These are phyloP conservation scores for Teunomyces atbi DNA, from an alignment of 805 yeast species.

Conservation along the genomic window DNA sequence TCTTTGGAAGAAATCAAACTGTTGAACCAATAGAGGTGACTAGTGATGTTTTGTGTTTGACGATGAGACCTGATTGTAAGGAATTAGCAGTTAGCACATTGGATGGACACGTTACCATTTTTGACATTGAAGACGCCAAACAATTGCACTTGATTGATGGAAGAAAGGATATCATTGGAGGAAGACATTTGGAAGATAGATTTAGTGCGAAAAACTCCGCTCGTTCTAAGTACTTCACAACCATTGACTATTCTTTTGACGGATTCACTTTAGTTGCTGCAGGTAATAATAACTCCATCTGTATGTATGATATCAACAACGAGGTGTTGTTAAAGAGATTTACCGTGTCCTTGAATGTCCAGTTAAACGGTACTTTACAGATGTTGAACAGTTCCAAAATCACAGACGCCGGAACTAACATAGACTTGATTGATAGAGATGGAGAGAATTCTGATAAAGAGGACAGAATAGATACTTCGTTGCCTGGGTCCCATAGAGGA, in stretches of 20 bases:
- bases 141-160: slow-evolving; percentile 86
- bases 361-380: slow-evolving; percentile 82
- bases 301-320: slow-evolving; percentile 85
- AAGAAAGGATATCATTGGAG: slow-evolving; percentile 79
- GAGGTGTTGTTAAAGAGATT: slow-evolving; percentile 83
- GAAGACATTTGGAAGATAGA: slow-evolving; percentile 79
- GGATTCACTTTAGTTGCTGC: slow-evolving; percentile 88
- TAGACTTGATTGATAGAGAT: slow-evolving; percentile 75
- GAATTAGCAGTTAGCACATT: slow-evolving; percentile 84
- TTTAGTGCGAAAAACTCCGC: slow-evolving; percentile 78
- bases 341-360: slow-evolving; percentile 85
- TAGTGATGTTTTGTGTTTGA: slow-evolving; percentile 78
- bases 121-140: slow-evolving; percentile 78
- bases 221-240: slow-evolving; percentile 79
- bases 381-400: slow-evolving; percentile 74
- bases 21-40: slow-evolving; percentile 88
- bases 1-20: slow-evolving; percentile 80
- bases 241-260: slow-evolving; percentile 83
- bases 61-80: slow-evolving; percentile 91
- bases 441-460: slow-evolving; percentile 87
- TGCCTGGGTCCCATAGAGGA: slow-evolving; percentile 83
- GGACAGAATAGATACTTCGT: slow-evolving; percentile 67
- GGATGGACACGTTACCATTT: slow-evolving; percentile 82
- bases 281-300: slow-evolving; percentile 87
- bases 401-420: slow-evolving; percentile 79